Percentiles rank a stretch among this genome's conserved stretches.
These are phyloP conservation scores for Viridothelium virens DNA, from an alignment of 495 filamentous ascomycete species.

Conservation along the genomic window DNA sequence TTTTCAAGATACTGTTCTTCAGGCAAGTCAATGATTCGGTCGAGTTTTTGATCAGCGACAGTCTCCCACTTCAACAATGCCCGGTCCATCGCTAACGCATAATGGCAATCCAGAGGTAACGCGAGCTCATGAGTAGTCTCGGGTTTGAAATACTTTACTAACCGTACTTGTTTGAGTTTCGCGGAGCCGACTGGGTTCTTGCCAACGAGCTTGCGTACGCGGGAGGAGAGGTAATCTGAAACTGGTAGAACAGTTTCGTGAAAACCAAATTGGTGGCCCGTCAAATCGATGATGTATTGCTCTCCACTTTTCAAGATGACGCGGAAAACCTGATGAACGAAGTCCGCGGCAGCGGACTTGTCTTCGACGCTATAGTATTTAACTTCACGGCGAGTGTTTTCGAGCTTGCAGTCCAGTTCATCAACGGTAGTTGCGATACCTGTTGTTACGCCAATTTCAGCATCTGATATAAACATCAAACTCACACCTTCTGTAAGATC, in stretches of 20 bases:
- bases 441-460: not conserved
- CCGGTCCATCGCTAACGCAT: not conserved
- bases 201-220: not conserved
- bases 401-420: not conserved
- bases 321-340: not conserved
- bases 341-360: not conserved
- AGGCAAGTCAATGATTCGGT: not conserved
- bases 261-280: not conserved
- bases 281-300: constrained; percentile 1
- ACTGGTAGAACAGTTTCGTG: not conserved
- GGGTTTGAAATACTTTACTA: not conserved
- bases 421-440: not conserved
- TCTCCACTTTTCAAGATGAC: not conserved
- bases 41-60: not conserved
- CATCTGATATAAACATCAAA: not conserved
- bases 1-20: not conserved
- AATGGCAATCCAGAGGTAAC: not conserved
- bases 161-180: not conserved
- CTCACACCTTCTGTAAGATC: not conserved
- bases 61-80: not conserved
- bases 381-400: not conserved
- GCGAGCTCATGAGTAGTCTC: not conserved
- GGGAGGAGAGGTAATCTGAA: not conserved
- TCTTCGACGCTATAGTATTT: not conserved
- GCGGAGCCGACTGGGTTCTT: not conserved